Percentiles rank a stretch among this genome's conserved stretches.
Evolutionary conservation across 140 eudicot genomes (phyloP).

Genomic region (Senecio squalidus): DNA sequence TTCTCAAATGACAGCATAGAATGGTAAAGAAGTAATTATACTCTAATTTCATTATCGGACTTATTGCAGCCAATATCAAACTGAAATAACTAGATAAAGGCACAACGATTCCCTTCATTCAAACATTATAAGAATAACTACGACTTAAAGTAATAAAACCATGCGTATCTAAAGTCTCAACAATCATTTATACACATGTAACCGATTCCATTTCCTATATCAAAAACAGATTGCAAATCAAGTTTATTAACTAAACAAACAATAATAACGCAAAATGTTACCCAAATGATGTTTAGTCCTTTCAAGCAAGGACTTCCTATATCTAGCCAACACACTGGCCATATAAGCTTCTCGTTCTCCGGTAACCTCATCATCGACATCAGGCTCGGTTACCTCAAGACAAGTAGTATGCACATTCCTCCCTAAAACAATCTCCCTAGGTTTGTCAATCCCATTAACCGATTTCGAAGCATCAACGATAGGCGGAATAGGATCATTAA

Average conservation of each 20-base stretch:
- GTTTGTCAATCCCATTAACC: conserved; percentile 23
- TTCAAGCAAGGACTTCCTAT: conserved; percentile 66
- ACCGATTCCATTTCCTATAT: not conserved
- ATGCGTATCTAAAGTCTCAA: too few species aligned
- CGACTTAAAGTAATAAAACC: not conserved
- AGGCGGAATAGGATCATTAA: conserved; percentile 43
- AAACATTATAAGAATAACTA: conserved; percentile 1
- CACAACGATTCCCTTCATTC: not conserved
- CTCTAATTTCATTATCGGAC: not conserved
- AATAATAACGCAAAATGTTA: conserved; percentile 19
- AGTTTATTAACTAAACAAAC: not conserved
- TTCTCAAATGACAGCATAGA: not conserved
- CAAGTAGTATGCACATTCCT: conserved; percentile 79
- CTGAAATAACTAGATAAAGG: not conserved
- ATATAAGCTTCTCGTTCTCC: conserved; percentile 90
- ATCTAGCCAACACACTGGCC: conserved; percentile 90
- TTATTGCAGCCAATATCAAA: not conserved
- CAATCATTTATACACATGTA: too few species aligned
- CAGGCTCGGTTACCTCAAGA: conserved; percentile 92
- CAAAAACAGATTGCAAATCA: not conserved
- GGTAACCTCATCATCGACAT: conserved; percentile 82
- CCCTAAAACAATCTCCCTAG: conserved; percentile 83
- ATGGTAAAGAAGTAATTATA: not conserved
- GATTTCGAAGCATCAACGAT: conserved; percentile 21
- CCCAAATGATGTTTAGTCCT: conserved; percentile 96